A percentile compares a stretch with the other conserved stretches of the same genome.
Conservation (phyloP, 495 filamentous ascomycete genomes). For the Tuber borchii region DNA sequence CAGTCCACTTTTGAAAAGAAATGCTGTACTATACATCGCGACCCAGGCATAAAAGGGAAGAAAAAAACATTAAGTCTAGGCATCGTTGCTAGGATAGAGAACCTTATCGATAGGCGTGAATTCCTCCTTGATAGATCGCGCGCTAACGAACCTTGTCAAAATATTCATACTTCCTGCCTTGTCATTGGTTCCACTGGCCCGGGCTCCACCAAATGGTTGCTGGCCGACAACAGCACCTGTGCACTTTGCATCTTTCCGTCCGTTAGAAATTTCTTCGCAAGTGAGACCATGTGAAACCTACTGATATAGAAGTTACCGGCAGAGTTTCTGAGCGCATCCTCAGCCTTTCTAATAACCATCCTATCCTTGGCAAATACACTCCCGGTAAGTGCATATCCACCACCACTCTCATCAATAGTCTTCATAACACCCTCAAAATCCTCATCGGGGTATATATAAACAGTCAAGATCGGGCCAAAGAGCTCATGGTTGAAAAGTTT, state of each 20-base stretch:
- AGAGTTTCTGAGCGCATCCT: conserved; percentile 66
- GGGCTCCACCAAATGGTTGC: conserved; percentile 81
- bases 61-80: conserved; percentile 8
- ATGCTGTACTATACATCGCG: not conserved
- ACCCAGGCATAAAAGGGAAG: not conserved
- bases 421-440: conserved; percentile 54
- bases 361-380: conserved; percentile 71
- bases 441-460: conserved; percentile 69
- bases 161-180: conserved; percentile 78
- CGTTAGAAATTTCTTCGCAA: not conserved
- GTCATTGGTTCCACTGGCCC: conserved; percentile 84
- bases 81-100: conserved; percentile 72
- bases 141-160: conserved; percentile 70
- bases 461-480: conserved; percentile 66
- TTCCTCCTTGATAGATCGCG: conserved; percentile 87
- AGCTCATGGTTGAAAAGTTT: conserved; percentile 63
- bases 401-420: conserved; percentile 56
- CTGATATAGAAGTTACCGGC: conserved; percentile 88
- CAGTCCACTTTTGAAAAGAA: not conserved
- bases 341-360: conserved; percentile 58
- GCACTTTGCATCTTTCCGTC: conserved; percentile 63
- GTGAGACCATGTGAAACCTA: conserved; percentile 31
- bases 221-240: conserved; percentile 88
- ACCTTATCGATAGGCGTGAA: conserved; percentile 64
- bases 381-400: conserved; percentile 73